Evolutionary conservation across 2,329 filamentous ascomycete species (phyloP).

Genomic region (Talaromyces amestolkiae): DNA sequence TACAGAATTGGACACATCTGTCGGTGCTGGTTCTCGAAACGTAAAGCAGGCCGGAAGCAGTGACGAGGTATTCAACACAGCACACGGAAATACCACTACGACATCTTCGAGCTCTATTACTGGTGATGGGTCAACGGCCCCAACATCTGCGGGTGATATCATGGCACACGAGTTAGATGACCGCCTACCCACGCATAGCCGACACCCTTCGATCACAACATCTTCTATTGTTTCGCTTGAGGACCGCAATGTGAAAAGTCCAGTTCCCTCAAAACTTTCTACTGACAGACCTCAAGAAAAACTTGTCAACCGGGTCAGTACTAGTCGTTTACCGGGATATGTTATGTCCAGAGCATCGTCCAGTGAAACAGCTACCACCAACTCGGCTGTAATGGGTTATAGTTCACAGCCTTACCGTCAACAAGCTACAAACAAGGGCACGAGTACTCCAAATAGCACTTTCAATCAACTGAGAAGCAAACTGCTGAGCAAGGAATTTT

Average conservation of each 20-base stretch:
- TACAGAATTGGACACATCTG: constrained; percentile 30
- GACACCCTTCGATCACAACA: constrained; percentile 29
- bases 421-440: constrained; percentile 21
- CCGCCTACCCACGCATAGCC: constrained; percentile 28
- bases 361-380: constrained; percentile 44
- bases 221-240: constrained; percentile 31
- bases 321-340: constrained; percentile 48
- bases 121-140: constrained; percentile 28
- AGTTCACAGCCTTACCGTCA: constrained; percentile 22
- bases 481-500: constrained; percentile 90
- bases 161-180: constrained; percentile 31
- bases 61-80: constrained; percentile 23
- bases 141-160: constrained; percentile 31
- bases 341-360: constrained; percentile 42
- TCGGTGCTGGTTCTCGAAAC: constrained; percentile 25
- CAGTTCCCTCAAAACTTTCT: constrained; percentile 30
- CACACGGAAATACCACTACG: constrained; percentile 36
- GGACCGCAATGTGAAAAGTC: constrained; percentile 29
- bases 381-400: constrained; percentile 38
- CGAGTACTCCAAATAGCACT: constrained; percentile 33
- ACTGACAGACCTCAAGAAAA: constrained; percentile 32
- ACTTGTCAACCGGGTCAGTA: constrained; percentile 38
- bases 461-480: constrained; percentile 72
- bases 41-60: constrained; percentile 28
- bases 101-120: constrained; percentile 33